Evolutionary conservation across 2,329 filamentous ascomycete genomes (phyloP).

Genomic region (Cladosporium velox): DNA sequence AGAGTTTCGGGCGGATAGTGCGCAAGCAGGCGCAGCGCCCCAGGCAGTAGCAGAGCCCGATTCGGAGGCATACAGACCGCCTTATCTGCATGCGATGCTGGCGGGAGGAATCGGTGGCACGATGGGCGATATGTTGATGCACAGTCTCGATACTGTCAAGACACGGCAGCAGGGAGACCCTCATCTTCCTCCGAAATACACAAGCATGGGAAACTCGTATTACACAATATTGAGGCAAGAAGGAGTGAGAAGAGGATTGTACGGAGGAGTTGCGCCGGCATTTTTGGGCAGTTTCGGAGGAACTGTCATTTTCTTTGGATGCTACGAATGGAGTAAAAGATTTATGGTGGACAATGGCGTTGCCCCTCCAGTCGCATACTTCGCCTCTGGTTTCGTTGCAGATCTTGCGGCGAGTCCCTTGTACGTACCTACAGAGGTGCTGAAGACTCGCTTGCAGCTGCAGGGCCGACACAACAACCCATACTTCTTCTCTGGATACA

Average conservation of each 20-base stretch:
- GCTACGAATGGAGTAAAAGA: conserved; percentile 94
- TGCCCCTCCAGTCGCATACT: conserved; percentile 79
- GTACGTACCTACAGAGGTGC: conserved; percentile 95
- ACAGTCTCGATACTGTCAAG: conserved; percentile 97
- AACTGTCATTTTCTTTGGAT: conserved; percentile 92
- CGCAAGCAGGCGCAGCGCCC: conserved; percentile 18
- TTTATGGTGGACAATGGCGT: conserved; percentile 82
- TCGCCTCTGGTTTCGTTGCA: conserved; percentile 85
- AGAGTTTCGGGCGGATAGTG: conserved; percentile 37
- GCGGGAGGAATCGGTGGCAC: conserved; percentile 91
- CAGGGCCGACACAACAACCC: conserved; percentile 96
- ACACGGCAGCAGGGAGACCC: conserved; percentile 96
- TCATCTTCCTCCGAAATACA: conserved; percentile 88
- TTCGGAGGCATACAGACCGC: conserved; percentile 48
- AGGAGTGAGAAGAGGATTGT: conserved; percentile 80
- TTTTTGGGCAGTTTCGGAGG: conserved; percentile 90
- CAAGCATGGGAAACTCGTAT: conserved; percentile 86
- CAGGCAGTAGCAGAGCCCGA: conserved; percentile 34
- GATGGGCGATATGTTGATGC: conserved; percentile 96
- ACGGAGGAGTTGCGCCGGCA: conserved; percentile 90
- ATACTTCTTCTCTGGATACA: conserved; percentile 90
- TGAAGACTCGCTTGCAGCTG: conserved; percentile 94
- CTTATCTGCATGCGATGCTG: conserved; percentile 71
- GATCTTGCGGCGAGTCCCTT: conserved; percentile 89
- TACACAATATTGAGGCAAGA: conserved; percentile 92